Conservation (phyloP, 2,329 filamentous ascomycete genomes). For the Plectosphaerella cucumerina region DNA sequence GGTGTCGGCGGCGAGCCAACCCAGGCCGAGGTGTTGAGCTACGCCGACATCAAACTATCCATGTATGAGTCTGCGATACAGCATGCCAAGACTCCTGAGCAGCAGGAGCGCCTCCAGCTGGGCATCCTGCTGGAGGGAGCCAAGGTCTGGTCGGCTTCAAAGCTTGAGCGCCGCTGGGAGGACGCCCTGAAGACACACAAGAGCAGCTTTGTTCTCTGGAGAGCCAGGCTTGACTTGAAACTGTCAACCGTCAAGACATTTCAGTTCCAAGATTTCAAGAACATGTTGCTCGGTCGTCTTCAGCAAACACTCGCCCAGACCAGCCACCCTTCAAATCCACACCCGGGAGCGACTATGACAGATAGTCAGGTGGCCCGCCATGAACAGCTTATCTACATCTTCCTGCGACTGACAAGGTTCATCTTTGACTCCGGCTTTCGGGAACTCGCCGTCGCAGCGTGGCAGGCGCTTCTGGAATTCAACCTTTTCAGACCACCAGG, state of each 20-base stretch:
- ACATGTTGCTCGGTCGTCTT: slow-evolving; percentile 52
- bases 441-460: slow-evolving; percentile 72
- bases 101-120: slow-evolving; percentile 58
- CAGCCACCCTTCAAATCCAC: slow-evolving; percentile 5
- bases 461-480: slow-evolving; percentile 79
- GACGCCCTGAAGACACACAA: slow-evolving; percentile 49
- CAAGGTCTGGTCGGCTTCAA: slow-evolving; percentile 58
- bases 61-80: slow-evolving; percentile 74
- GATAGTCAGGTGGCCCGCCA: slow-evolving; percentile 14
- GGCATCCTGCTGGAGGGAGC: slow-evolving; percentile 70
- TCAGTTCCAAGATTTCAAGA: slow-evolving; percentile 61
- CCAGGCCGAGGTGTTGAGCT: slow-evolving; percentile 59
- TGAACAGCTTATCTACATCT: slow-evolving; percentile 59
- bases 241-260: slow-evolving; percentile 66
- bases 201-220: slow-evolving; percentile 64
- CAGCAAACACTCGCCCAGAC: slow-evolving; percentile 3
- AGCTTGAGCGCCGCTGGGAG: slow-evolving; percentile 10
- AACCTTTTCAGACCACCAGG: slow-evolving; percentile 54
- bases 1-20: slow-evolving; percentile 40
- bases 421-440: slow-evolving; percentile 72
- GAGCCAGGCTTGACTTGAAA: slow-evolving; percentile 65
- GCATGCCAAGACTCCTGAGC: slow-evolving; percentile 40
- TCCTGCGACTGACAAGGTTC: slow-evolving; percentile 71
- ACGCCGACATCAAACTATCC: slow-evolving; percentile 75
- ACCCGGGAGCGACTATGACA: neutral